Conservation (phyloP, 208 protist species). For the Trypanosoma lewisi region DNA sequence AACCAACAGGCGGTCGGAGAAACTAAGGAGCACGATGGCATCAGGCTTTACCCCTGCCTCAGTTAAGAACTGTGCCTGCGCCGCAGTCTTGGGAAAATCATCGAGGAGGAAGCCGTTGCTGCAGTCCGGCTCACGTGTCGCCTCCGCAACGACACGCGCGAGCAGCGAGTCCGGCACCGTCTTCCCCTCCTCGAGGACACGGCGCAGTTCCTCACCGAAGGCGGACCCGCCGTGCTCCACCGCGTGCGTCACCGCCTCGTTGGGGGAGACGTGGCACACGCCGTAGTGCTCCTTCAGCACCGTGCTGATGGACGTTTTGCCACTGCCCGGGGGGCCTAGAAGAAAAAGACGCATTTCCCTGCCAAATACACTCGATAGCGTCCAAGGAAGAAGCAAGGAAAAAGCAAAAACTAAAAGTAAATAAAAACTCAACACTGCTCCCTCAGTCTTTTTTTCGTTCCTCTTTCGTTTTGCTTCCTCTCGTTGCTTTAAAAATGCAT, state of each 20-base stretch:
- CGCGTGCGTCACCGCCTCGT: slow-evolving; percentile 65
- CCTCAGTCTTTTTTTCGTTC: too few species aligned
- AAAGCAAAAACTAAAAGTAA: neutral
- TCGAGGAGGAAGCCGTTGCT: slow-evolving; percentile 90
- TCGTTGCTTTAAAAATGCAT: too few species aligned
- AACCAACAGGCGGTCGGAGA: slow-evolving; percentile 70
- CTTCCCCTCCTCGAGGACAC: slow-evolving; percentile 62
- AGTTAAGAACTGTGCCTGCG: slow-evolving; percentile 69
- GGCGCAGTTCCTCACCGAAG: slow-evolving; percentile 49
- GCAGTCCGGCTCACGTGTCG: slow-evolving; percentile 75
- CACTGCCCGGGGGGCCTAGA: slow-evolving; percentile 68
- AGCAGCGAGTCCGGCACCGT: slow-evolving; percentile 65
- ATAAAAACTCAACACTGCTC: too few species aligned
- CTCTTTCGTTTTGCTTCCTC: too few species aligned
- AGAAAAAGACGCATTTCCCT: slow-evolving; percentile 70
- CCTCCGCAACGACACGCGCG: slow-evolving; percentile 64
- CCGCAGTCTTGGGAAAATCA: slow-evolving; percentile 75
- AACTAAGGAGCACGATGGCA: slow-evolving; percentile 61
- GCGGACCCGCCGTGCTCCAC: slow-evolving; percentile 37
- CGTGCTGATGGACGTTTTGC: slow-evolving; percentile 76
- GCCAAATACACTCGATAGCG: too few species aligned
- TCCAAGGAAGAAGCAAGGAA: slow-evolving; percentile 8
- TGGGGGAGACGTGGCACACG: slow-evolving; percentile 75
- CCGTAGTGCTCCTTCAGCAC: slow-evolving; percentile 84
- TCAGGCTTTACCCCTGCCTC: slow-evolving; percentile 52